These are phyloP conservation scores for Coniosporium apollinis DNA, from an alignment of 495 filamentous ascomycete species.

Conservation along the genomic window DNA sequence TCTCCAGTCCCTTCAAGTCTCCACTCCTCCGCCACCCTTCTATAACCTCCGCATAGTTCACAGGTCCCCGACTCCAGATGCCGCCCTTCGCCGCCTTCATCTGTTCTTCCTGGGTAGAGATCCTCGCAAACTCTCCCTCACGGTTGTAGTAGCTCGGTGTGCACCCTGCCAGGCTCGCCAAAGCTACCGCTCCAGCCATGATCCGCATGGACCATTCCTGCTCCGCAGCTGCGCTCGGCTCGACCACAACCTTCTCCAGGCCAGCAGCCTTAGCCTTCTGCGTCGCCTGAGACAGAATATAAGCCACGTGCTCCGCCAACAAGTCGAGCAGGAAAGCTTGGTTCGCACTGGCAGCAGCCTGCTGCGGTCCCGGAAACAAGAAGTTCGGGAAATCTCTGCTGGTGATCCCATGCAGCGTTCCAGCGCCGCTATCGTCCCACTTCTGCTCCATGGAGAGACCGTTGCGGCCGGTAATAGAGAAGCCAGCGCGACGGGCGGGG, in stretches of 20 bases:
- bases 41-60: conserved; percentile 8
- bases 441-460: conserved; percentile 29
- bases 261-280: conserved; percentile 10
- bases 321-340: conserved; percentile 26
- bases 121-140: conserved; percentile 25
- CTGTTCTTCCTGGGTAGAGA: conserved; percentile 11
- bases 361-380: conserved; percentile 28
- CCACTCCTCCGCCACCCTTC: conserved; percentile 16
- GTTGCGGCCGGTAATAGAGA: conserved; percentile 26
- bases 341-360: conserved; percentile 26
- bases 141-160: conserved; percentile 40
- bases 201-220: conserved; percentile 32
- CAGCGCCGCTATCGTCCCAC: conserved; percentile 19
- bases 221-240: conserved; percentile 26
- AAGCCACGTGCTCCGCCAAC: conserved; percentile 24
- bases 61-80: conserved; percentile 15
- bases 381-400: conserved; percentile 35
- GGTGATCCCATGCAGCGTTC: conserved; percentile 32
- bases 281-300: conserved; percentile 31
- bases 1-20: conserved; percentile 14
- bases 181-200: conserved; percentile 21
- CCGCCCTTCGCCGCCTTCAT: conserved; percentile 10
- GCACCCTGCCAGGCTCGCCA: conserved; percentile 29
- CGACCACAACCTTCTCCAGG: conserved; percentile 25
- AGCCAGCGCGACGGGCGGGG: conserved; percentile 22